Conservation (phyloP, 306 rosid genomes). For the Malus orientalis region DNA sequence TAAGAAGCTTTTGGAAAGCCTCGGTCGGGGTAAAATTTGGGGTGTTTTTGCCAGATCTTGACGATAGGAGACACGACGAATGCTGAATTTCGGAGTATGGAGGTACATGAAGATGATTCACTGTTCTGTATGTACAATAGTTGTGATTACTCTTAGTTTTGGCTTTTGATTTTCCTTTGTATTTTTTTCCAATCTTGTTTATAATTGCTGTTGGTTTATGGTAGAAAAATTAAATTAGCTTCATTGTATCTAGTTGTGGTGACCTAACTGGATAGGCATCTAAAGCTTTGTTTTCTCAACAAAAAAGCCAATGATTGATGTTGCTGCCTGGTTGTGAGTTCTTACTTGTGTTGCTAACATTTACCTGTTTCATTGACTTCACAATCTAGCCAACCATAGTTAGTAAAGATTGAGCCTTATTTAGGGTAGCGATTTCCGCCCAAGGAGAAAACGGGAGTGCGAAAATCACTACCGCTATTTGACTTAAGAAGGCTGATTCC, state of each 20-base stretch:
- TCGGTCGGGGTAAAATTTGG: constrained; percentile 84
- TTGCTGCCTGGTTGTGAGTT: constrained; percentile 5
- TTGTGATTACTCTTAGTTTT: constrained; percentile 19
- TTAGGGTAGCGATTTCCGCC: not conserved
- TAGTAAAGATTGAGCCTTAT: not conserved
- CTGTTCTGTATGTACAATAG: constrained; percentile 32
- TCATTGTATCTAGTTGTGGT: constrained; percentile 24
- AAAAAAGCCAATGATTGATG: constrained; percentile 9
- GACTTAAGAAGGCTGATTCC: not conserved
- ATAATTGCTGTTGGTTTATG: constrained; percentile 16
- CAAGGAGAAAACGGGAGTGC: not conserved
- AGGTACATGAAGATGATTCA: constrained; percentile 25
- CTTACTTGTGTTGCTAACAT: not conserved
- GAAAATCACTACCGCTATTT: not conserved
- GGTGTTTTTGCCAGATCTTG: constrained; percentile 81
- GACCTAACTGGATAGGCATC: constrained; percentile 30
- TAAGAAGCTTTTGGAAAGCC: constrained; percentile 72
- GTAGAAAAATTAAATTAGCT: constrained; percentile 16
- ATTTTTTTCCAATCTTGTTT: not conserved
- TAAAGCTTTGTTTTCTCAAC: not conserved
- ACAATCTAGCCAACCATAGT: not conserved
- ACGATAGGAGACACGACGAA: constrained; percentile 3
- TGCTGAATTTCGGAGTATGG: constrained; percentile 6
- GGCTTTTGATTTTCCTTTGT: not conserved
- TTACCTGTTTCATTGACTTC: not conserved